Conservation (phyloP, 441 rosid genomes). For the Gossypium davidsonii region DNA sequence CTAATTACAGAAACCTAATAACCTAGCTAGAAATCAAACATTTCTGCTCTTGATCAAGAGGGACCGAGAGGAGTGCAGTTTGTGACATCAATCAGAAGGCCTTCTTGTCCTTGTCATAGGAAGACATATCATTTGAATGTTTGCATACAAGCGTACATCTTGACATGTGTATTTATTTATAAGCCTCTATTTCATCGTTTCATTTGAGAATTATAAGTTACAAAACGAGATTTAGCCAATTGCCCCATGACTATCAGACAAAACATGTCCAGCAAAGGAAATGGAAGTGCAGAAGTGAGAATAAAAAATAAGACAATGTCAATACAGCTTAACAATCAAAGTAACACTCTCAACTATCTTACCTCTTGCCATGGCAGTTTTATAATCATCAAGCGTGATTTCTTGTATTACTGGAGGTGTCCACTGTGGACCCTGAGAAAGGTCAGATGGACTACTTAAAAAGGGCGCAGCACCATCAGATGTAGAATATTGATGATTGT, state of each 20-base stretch:
- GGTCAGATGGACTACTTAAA: slow-evolving; percentile 35
- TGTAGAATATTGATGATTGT: slow-evolving; percentile 25
- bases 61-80: background rate
- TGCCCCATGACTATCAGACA: background rate
- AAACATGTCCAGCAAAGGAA: background rate
- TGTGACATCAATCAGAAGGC: background rate
- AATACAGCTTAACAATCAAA: background rate
- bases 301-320: background rate
- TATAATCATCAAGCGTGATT: slow-evolving; percentile 12
- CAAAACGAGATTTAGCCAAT: background rate
- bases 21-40: too few relatives aligned
- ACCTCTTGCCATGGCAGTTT: slow-evolving; percentile 33
- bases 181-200: background rate
- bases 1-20: background rate
- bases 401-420: slow-evolving; percentile 51
- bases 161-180: background rate
- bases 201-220: background rate
- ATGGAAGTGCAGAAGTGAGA: background rate
- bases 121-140: background rate
- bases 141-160: background rate
- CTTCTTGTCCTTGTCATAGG: background rate
- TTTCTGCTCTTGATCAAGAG: background rate
- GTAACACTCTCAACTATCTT: background rate
- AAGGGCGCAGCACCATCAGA: slow-evolving; percentile 33
- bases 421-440: slow-evolving; percentile 49